These are phyloP conservation scores for Claviceps fusiformis DNA, from an alignment of 2,329 filamentous ascomycete genomes.

Conservation along the genomic window DNA sequence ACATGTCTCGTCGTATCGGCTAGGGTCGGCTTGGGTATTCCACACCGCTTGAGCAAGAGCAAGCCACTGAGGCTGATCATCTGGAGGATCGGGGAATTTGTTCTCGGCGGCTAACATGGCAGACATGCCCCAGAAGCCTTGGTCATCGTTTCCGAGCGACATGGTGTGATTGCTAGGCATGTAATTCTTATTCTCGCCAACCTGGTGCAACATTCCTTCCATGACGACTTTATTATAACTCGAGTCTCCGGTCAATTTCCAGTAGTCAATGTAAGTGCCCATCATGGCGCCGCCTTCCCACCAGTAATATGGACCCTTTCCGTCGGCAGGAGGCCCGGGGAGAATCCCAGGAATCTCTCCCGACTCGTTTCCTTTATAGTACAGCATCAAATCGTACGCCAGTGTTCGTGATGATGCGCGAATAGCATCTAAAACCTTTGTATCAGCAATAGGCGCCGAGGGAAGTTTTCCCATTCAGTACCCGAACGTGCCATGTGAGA, in stretches of 20 bases:
- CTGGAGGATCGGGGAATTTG: slow-evolving; percentile 45
- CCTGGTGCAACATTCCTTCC: slow-evolving; percentile 43
- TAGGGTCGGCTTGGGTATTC: slow-evolving; percentile 42
- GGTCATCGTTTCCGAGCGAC: slow-evolving; percentile 55
- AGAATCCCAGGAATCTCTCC: slow-evolving; percentile 43
- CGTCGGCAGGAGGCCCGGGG: slow-evolving; percentile 35
- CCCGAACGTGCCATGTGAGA: not conserved
- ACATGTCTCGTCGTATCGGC: slow-evolving; percentile 53
- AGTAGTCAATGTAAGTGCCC: slow-evolving; percentile 57
- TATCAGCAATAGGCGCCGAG: not conserved
- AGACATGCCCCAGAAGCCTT: slow-evolving; percentile 56
- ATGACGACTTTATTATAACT: slow-evolving; percentile 47
- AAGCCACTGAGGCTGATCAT: slow-evolving; percentile 43
- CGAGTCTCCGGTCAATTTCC: slow-evolving; percentile 51
- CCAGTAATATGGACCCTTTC: slow-evolving; percentile 52
- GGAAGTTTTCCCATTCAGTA: not conserved
- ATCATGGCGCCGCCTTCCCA: slow-evolving; percentile 61
- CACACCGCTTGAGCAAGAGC: slow-evolving; percentile 58
- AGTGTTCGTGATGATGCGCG: slow-evolving; percentile 30
- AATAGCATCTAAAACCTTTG: slow-evolving; percentile 29
- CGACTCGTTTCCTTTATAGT: slow-evolving; percentile 36
- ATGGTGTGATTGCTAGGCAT: slow-evolving; percentile 46
- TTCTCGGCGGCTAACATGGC: slow-evolving; percentile 55
- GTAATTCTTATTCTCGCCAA: slow-evolving; percentile 42
- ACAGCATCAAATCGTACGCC: slow-evolving; percentile 35